These are phyloP conservation scores for Wickerhamomyces alni DNA, from an alignment of 805 yeast species.

Conservation along the genomic window DNA sequence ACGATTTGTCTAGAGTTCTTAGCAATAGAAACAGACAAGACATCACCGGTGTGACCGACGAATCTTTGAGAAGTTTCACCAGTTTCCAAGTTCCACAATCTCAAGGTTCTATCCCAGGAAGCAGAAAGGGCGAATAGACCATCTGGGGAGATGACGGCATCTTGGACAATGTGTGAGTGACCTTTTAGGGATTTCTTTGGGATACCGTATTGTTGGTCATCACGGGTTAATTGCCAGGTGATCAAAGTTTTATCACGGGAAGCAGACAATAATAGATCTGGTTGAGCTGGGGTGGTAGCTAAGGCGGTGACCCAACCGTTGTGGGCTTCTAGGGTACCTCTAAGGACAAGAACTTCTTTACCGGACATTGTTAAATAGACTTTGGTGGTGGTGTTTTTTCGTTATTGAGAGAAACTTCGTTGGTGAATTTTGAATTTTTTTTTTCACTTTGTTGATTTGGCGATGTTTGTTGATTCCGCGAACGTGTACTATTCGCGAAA, in stretches of 20 bases:
- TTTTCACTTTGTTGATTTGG: not conserved
- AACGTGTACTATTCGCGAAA: not conserved
- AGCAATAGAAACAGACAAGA: conserved; percentile 93
- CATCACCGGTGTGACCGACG: conserved; percentile 98
- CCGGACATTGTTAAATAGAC: conserved; percentile 63
- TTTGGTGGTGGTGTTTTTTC: not conserved
- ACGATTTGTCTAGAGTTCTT: conserved; percentile 96
- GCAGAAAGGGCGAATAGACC: conserved; percentile 97
- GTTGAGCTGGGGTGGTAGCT: conserved; percentile 97
- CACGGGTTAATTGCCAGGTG: conserved; percentile 96
- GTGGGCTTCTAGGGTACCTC: conserved; percentile 99
- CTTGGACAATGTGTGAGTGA: conserved; percentile 99
- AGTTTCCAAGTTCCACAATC: conserved; percentile 94
- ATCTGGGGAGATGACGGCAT: conserved; percentile 95
- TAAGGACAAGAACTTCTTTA: conserved; percentile 96
- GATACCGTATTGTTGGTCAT: conserved; percentile 95
- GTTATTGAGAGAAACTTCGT: not conserved
- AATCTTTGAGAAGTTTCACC: conserved; percentile 94
- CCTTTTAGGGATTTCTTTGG: conserved; percentile 97
- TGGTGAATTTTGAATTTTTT: too few relatives aligned
- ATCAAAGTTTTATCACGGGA: conserved; percentile 98
- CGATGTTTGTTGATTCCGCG: not conserved
- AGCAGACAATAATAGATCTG: conserved; percentile 96
- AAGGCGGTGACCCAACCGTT: conserved; percentile 97
- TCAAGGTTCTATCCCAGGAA: conserved; percentile 99